These are phyloP conservation scores for Kitagawia praeruptora DNA, from an alignment of 129 eudicot genomes.

Conservation along the genomic window DNA sequence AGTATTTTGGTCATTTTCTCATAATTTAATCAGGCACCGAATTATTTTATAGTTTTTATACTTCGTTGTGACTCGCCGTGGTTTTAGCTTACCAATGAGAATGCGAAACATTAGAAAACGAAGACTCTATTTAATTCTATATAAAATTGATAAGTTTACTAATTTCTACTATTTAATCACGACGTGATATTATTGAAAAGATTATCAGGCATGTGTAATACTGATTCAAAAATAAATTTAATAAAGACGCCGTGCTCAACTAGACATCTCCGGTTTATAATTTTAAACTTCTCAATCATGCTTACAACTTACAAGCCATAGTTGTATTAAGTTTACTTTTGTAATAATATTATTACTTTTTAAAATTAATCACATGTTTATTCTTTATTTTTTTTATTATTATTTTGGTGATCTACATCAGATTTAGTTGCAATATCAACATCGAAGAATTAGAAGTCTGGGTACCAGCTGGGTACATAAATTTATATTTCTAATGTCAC, in stretches of 20 bases:
- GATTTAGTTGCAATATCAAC: not conserved
- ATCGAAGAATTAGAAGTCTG: not conserved
- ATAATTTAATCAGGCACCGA: not conserved
- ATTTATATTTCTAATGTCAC: too few relatives aligned
- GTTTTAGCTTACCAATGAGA: not conserved
- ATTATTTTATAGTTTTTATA: not conserved
- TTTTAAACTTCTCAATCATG: not conserved
- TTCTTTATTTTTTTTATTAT: not conserved
- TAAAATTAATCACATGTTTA: not conserved
- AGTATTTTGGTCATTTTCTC: too few relatives aligned
- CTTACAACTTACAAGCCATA: not conserved
- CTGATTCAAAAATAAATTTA: not conserved
- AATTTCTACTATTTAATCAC: not conserved
- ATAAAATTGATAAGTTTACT: too few relatives aligned
- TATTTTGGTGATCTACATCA: too few relatives aligned
- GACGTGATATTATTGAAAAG: not conserved
- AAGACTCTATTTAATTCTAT: too few relatives aligned
- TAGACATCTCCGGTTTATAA: not conserved
- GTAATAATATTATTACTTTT: too few relatives aligned
- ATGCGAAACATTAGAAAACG: not conserved
- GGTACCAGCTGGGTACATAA: not conserved
- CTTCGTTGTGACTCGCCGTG: not conserved
- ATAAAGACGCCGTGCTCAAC: not conserved
- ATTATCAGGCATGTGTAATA: not conserved
- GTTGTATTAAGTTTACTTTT: not conserved